A percentile compares a stretch with the other conserved stretches of the same genome.
Conservation (phyloP, 176 grass and related monocot genomes). For the Oryza officinalis region DNA sequence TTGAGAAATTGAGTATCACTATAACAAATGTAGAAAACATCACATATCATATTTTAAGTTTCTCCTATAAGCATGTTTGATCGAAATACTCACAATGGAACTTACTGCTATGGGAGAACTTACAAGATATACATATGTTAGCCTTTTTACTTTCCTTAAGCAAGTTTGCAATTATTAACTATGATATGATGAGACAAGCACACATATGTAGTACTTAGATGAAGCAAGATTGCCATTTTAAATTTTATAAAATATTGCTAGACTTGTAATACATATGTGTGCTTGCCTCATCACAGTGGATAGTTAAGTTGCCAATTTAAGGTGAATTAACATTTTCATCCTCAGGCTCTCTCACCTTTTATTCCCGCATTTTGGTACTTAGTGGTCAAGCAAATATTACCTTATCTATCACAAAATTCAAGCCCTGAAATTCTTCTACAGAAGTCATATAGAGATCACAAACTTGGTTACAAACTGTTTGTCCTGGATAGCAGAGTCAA, state of each 20-base stretch:
- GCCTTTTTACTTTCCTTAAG: neutral
- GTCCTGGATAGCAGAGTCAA: neutral
- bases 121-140: neutral
- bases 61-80: neutral
- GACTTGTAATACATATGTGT: no score
- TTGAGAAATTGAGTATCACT: neutral
- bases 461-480: neutral
- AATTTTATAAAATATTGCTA: no score
- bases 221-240: neutral
- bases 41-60: neutral
- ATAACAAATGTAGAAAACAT: neutral
- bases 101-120: neutral
- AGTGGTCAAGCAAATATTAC: constrained; percentile 7
- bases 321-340: neutral
- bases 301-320: neutral
- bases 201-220: neutral
- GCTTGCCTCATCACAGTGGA: no score
- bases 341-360: neutral
- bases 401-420: constrained; percentile 11
- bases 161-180: neutral
- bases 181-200: neutral
- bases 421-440: constrained; percentile 3
- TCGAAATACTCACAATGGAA: neutral
- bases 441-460: no score
- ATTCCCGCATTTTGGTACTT: neutral